Conservation (phyloP, 1,284 basidiomycete species). For the Thelephora terrestris region DNA sequence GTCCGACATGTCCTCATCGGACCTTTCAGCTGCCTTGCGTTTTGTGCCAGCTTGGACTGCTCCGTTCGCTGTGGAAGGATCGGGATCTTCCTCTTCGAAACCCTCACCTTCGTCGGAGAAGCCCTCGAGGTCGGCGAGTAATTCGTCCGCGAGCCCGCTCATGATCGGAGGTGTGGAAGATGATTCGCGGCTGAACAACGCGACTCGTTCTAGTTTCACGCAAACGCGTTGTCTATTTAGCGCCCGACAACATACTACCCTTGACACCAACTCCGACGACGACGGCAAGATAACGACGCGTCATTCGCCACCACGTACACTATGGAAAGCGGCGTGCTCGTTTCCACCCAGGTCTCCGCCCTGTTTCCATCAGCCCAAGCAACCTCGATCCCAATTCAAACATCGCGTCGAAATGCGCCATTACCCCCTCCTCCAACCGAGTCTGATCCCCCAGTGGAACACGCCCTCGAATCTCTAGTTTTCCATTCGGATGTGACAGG, state of each 20-base stretch:
- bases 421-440: slow-evolving; percentile 31
- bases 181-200: too few relatives aligned
- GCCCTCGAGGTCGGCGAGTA: slow-evolving; percentile 78
- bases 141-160: slow-evolving; percentile 78
- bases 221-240: too few relatives aligned
- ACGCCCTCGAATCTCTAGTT: slow-evolving; percentile 57
- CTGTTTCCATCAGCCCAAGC: slow-evolving; percentile 44
- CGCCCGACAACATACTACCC: too few relatives aligned
- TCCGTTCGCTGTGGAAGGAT: slow-evolving; percentile 27
- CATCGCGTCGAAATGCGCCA: slow-evolving; percentile 43
- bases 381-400: slow-evolving; percentile 44
- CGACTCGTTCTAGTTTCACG: too few relatives aligned
- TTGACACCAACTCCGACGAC: too few relatives aligned
- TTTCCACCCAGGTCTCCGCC: slow-evolving; percentile 55
- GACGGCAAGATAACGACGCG: not conserved
- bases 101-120: slow-evolving; percentile 57
- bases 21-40: slow-evolving; percentile 46
- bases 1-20: slow-evolving; percentile 40
- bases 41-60: slow-evolving; percentile 28
- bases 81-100: slow-evolving; percentile 37
- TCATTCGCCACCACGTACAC: not conserved
- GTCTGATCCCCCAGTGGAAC: slow-evolving; percentile 55
- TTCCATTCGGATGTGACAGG: slow-evolving; percentile 52
- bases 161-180: slow-evolving; percentile 26
- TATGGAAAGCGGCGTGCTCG: slow-evolving; percentile 38